Conservation (phyloP, 2,329 filamentous ascomycete species). For the Aspergillus ibericus region DNA sequence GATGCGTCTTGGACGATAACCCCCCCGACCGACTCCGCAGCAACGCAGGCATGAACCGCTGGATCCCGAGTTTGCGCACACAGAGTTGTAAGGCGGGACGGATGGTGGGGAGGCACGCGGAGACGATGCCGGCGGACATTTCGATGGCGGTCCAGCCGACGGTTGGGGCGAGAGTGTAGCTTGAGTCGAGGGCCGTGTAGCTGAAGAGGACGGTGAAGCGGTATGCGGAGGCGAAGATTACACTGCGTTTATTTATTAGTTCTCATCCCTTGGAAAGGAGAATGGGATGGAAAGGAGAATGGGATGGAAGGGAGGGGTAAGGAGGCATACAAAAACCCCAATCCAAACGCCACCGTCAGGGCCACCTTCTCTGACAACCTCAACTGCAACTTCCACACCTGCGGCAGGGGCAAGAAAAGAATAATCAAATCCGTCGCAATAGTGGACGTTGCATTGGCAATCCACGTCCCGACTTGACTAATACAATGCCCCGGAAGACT, state of each 20-base stretch:
- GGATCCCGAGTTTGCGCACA: conserved; percentile 21
- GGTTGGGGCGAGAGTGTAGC: conserved; percentile 30
- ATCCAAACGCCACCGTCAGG: conserved; percentile 22
- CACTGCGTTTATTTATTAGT: conserved; percentile 14
- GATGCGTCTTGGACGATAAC: neutral
- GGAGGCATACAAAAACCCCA: conserved; percentile 25
- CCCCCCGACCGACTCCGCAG: conserved; percentile 10
- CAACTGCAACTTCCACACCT: conserved; percentile 31
- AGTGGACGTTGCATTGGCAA: conserved; percentile 26
- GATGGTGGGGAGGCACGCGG: conserved; percentile 29
- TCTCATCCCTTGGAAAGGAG: neutral
- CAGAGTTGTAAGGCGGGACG: conserved; percentile 25
- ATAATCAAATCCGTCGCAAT: conserved; percentile 29
- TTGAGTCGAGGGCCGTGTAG: conserved; percentile 23
- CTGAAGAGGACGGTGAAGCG: conserved; percentile 29
- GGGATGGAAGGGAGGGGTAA: neutral
- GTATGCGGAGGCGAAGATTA: conserved; percentile 30
- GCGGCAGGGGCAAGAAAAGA: conserved; percentile 26
- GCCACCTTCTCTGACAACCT: conserved; percentile 22
- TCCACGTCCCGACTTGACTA: conserved; percentile 29
- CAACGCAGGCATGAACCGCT: conserved; percentile 12
- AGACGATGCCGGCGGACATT: conserved; percentile 30
- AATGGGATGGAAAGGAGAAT: neutral
- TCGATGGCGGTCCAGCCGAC: conserved; percentile 32
- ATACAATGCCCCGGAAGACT: conserved; percentile 27